phyloP scores from a whole-genome alignment of 176 grass and related monocot genomes.

The Avena atlantica region DNA sequence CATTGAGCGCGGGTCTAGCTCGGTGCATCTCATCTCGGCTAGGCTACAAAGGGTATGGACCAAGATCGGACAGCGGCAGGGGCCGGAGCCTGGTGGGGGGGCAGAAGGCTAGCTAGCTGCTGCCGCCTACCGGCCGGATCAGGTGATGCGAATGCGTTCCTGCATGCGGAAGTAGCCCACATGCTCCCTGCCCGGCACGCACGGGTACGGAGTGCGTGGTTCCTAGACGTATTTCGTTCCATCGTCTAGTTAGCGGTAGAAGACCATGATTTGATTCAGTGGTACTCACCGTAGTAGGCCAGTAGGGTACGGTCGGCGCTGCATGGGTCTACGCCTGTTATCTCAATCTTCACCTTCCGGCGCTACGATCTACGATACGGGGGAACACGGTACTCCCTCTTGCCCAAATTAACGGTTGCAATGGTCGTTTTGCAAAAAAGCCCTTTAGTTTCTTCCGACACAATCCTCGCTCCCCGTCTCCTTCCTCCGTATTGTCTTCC shows the following conservation, averaged over 20 bases:
- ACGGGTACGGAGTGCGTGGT: not conserved
- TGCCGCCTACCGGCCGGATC: not conserved
- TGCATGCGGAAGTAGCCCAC: not conserved
- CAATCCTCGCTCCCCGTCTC: no score
- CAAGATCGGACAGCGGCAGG: not conserved
- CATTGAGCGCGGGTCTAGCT: not conserved
- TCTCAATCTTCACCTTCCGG: no score
- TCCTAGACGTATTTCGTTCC: conserved; percentile 23
- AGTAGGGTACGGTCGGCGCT: no score
- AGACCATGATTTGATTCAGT: not conserved
- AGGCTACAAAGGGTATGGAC: conserved; percentile 28
- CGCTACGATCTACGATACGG: no score
- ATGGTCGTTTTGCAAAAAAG: no score
- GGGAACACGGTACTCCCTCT: no score
- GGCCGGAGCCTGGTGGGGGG: not conserved
- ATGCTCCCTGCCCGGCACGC: not conserved
- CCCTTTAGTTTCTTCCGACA: no score
- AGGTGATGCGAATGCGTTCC: conserved; percentile 29
- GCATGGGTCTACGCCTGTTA: no score
- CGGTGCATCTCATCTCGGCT: conserved; percentile 36
- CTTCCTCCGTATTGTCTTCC: no score
- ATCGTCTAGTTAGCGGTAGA: not conserved
- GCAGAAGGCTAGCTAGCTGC: not conserved
- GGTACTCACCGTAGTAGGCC: not conserved
- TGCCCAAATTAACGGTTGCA: no score